Conservation (phyloP, 192 early-diverging fungal genomes). For the Irineochytrium annulatum region DNA sequence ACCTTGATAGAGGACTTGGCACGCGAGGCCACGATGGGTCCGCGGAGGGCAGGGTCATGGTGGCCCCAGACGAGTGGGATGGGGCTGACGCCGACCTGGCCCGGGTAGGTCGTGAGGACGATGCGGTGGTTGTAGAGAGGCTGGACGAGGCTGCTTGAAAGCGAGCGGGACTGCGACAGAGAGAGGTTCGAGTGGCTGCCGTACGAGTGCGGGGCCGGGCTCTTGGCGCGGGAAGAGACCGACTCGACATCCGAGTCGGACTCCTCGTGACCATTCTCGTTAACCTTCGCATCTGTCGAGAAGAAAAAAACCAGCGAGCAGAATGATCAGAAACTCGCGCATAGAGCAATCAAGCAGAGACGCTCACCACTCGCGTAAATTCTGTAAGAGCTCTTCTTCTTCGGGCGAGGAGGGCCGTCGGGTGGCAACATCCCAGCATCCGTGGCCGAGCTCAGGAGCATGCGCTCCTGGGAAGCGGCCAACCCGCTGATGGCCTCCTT, state of each 20-base stretch:
- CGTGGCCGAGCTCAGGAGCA: constrained; percentile 1
- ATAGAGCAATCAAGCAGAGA: too few species aligned
- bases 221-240: neutral
- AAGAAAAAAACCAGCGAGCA: neutral
- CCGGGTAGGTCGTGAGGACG: constrained; percentile 68
- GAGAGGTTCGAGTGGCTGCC: neutral
- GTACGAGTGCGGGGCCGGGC: neutral
- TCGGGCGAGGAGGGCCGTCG: neutral
- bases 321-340: neutral
- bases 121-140: constrained; percentile 54
- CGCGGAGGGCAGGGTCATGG: constrained; percentile 64
- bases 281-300: neutral
- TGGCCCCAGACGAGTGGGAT: constrained; percentile 73
- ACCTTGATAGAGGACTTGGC: constrained; percentile 69
- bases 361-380: constrained; percentile 9
- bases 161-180: neutral
- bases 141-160: neutral
- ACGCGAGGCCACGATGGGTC: constrained; percentile 83
- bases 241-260: constrained; percentile 22
- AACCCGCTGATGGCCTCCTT: neutral
- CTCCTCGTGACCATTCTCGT: constrained; percentile 19
- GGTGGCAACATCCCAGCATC: neutral
- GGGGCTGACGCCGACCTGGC: constrained; percentile 67
- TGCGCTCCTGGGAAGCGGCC: constrained; percentile 10
- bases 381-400: constrained; percentile 3